phyloP scores from a whole-genome alignment of 306 rosid genomes.

The Vigna hirtella region DNA sequence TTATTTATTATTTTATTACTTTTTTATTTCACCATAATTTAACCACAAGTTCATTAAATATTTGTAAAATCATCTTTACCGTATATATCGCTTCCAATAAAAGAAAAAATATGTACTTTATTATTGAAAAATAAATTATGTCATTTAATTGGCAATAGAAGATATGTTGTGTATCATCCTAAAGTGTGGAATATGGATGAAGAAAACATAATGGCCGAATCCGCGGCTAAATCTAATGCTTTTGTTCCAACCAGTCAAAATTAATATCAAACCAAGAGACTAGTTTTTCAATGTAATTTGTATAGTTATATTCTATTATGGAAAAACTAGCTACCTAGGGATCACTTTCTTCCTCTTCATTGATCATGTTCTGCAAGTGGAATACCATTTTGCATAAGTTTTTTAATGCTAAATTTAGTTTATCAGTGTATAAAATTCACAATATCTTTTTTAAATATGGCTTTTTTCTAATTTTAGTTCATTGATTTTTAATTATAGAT shows the following conservation, averaged over 20 bases:
- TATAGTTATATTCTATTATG: background rate
- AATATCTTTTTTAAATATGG: too few species aligned
- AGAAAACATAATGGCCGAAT: slow-evolving; percentile 7
- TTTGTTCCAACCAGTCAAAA: background rate
- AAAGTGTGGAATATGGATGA: background rate
- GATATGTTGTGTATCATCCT: background rate
- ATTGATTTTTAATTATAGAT: too few species aligned
- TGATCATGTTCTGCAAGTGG: background rate
- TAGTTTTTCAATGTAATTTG: background rate
- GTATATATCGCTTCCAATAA: too few species aligned
- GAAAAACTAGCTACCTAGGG: background rate
- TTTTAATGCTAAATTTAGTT: background rate
- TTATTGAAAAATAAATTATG: too few species aligned
- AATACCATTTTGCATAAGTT: background rate
- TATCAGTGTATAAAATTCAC: too few species aligned
- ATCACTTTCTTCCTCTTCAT: background rate
- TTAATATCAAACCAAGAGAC: background rate
- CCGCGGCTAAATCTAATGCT: slow-evolving; percentile 10
- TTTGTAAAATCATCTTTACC: too few species aligned
- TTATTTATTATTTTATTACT: too few species aligned
- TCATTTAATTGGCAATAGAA: too few species aligned
- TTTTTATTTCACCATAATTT: too few species aligned
- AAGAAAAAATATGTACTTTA: too few species aligned
- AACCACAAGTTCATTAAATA: too few species aligned
- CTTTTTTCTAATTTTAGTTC: too few species aligned